A percentile compares a stretch with the other conserved stretches of the same genome.
Conservation (phyloP, 352 stramenopile genomes). For the Phytophthora lateralis region DNA sequence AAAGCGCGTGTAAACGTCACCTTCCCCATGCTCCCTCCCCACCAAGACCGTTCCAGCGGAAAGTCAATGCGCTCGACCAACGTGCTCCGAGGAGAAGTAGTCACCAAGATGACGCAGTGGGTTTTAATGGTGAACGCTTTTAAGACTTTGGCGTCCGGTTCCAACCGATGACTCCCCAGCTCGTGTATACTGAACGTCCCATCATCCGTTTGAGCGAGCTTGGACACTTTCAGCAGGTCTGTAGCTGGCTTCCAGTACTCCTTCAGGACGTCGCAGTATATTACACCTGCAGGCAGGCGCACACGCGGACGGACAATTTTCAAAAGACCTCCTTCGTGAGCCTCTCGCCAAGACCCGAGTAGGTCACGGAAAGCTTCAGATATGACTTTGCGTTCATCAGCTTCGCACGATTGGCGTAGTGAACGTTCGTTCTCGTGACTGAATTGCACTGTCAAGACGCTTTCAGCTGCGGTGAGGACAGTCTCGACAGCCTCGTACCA, state of each 20-base stretch:
- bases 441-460: slow-evolving; percentile 6
- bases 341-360: slow-evolving; percentile 7
- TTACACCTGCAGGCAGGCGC: background rate
- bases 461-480: slow-evolving; percentile 12
- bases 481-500: slow-evolving; percentile 33
- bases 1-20: slow-evolving; percentile 12
- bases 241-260: slow-evolving; percentile 37
- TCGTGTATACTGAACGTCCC: slow-evolving; percentile 4
- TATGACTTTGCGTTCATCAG: slow-evolving; percentile 15
- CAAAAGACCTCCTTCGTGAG: slow-evolving; percentile 17
- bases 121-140: slow-evolving; percentile 34
- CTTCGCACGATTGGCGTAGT: slow-evolving; percentile 9
- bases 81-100: slow-evolving; percentile 17
- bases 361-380: slow-evolving; percentile 21
- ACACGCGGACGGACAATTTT: slow-evolving; percentile 16
- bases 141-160: slow-evolving; percentile 17
- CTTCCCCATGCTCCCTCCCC: background rate
- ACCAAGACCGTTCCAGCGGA: slow-evolving; percentile 3
- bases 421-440: slow-evolving; percentile 20
- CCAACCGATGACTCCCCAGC: slow-evolving; percentile 29
- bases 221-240: slow-evolving; percentile 36
- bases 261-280: slow-evolving; percentile 20
- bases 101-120: slow-evolving; percentile 35
- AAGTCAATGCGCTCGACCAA: slow-evolving; percentile 33
- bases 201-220: slow-evolving; percentile 17